phyloP scores from a whole-genome alignment of 2,329 filamentous ascomycete species.

The Aspergillus luchuensis region DNA sequence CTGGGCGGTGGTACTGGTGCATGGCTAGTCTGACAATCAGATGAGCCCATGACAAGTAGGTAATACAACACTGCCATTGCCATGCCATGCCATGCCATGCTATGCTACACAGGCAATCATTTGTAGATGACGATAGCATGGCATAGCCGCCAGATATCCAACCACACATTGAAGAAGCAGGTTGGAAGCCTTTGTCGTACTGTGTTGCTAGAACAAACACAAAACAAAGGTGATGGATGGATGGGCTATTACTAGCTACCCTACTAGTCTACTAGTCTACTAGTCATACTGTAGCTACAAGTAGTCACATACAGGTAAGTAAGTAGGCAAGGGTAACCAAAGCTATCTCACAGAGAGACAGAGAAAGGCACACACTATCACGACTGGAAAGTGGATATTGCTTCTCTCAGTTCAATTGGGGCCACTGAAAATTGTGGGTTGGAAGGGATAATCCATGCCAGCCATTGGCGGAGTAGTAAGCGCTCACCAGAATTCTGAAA shows the following conservation, averaged over 20 bases:
- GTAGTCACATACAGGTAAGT: background rate
- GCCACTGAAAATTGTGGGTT: slow-evolving; percentile 8
- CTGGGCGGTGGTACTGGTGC: background rate
- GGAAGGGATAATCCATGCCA: background rate
- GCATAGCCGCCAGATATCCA: background rate
- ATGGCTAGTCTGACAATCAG: background rate
- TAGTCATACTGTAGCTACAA: background rate
- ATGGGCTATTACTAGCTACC: background rate
- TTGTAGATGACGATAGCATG: background rate
- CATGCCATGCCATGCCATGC: background rate
- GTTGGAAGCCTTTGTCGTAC: background rate
- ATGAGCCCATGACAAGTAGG: background rate
- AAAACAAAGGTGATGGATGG: background rate
- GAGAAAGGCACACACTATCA: background rate
- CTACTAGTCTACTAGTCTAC: background rate
- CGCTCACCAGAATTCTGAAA: slow-evolving; percentile 38
- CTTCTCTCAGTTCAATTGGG: background rate
- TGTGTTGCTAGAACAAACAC: background rate
- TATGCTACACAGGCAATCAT: background rate
- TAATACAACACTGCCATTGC: background rate
- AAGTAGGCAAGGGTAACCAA: background rate
- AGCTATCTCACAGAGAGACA: background rate
- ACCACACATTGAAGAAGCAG: slow-evolving; percentile 2
- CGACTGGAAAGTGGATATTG: slow-evolving; percentile 11
- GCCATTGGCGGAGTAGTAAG: slow-evolving; percentile 33